These are phyloP conservation scores for Trichoderma reesei DNA, from an alignment of 495 filamentous ascomycete species.

Conservation along the genomic window DNA sequence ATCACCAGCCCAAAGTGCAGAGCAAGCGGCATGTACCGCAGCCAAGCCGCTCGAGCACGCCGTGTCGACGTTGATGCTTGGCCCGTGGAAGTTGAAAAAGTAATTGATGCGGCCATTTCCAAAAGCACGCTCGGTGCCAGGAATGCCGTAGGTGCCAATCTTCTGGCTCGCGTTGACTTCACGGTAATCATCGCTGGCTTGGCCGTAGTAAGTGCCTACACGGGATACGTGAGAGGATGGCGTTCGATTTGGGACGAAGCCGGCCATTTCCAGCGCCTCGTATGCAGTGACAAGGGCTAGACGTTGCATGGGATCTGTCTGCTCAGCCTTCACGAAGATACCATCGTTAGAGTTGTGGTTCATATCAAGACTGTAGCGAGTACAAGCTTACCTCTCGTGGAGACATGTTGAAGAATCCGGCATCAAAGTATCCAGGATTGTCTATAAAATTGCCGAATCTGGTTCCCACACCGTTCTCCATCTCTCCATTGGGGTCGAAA, in stretches of 20 bases:
- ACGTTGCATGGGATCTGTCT: background rate
- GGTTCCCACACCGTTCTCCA: background rate
- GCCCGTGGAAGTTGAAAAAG: constrained; percentile 17
- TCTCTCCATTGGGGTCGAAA: background rate
- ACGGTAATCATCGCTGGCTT: background rate
- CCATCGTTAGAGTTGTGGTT: too few relatives aligned
- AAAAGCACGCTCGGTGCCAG: background rate
- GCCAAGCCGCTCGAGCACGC: constrained; percentile 41
- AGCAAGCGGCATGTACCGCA: constrained; percentile 39
- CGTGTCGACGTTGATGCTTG: constrained; percentile 32
- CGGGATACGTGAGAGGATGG: background rate
- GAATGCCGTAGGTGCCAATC: background rate
- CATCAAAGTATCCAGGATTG: background rate
- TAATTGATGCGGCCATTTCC: background rate
- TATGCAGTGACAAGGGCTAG: background rate
- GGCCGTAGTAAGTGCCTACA: background rate
- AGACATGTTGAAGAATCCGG: background rate
- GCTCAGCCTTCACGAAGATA: background rate
- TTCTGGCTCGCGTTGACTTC: background rate
- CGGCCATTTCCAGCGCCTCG: background rate
- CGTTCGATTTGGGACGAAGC: background rate
- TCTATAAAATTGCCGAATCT: background rate
- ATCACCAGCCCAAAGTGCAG: constrained; percentile 35
- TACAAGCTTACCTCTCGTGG: background rate
- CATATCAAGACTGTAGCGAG: too few relatives aligned